phyloP scores from a whole-genome alignment of 108 stramenopile genomes.

The Cyclotella sp. region DNA sequence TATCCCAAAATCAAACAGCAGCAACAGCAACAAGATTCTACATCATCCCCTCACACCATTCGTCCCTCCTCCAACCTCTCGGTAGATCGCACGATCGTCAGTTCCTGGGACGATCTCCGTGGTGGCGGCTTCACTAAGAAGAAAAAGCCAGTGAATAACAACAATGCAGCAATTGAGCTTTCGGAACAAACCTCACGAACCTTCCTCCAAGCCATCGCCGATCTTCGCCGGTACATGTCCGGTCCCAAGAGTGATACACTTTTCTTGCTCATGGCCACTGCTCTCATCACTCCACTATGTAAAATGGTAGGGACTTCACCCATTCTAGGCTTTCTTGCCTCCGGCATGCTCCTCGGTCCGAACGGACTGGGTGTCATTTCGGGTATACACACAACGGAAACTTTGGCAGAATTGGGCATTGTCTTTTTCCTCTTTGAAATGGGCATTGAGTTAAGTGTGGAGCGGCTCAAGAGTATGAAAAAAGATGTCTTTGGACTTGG shows the following conservation, averaged over 20 bases:
- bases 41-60: no score
- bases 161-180: conserved; percentile 24
- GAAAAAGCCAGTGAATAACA: conserved; percentile 2
- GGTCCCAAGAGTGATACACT: conserved; percentile 92
- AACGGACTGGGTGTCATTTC: conserved; percentile 86
- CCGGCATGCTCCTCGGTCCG: conserved; percentile 93
- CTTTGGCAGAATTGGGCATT: conserved; percentile 93
- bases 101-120: conserved; percentile 40
- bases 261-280: conserved; percentile 85
- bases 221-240: conserved; percentile 69
- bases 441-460: conserved; percentile 94
- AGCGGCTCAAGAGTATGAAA: conserved; percentile 83
- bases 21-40: not conserved
- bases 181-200: conserved; percentile 57
- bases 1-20: conserved; percentile 5
- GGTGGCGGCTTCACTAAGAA: conserved; percentile 28
- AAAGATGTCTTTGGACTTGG: conserved; percentile 96
- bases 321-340: conserved; percentile 91
- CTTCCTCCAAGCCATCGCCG: conserved; percentile 63
- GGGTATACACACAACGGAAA: conserved; percentile 82
- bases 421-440: conserved; percentile 98
- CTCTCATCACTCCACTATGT: conserved; percentile 90
- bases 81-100: conserved; percentile 43
- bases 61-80: conserved; percentile 7
- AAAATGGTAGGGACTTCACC: conserved; percentile 87